Evolutionary conservation across 148 eudicot genomes (phyloP).

Genomic region (Fagopyrum homotropicum): DNA sequence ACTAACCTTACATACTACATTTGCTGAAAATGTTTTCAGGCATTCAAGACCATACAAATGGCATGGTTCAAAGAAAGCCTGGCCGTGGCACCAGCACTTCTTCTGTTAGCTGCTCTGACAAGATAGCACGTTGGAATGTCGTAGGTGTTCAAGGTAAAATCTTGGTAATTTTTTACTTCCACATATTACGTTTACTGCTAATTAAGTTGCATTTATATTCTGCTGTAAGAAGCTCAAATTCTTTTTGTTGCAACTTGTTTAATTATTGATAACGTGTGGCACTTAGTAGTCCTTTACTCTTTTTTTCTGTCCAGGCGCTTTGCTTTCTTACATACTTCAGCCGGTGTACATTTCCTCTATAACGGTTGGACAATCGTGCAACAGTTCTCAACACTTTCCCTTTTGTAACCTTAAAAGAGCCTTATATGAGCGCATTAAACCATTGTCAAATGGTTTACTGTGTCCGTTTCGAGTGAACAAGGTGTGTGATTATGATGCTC

Average conservation of each 20-base stretch:
- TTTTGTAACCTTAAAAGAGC: conserved; percentile 51
- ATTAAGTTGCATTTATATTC: neutral
- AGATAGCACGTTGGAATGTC: conserved; percentile 95
- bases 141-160: conserved; percentile 81
- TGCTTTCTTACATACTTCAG: conserved; percentile 67
- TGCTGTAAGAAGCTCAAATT: neutral
- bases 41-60: conserved; percentile 23
- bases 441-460: conserved; percentile 38
- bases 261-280: neutral
- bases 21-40: conserved; percentile 23
- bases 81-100: conserved; percentile 90
- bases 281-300: neutral
- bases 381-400: conserved; percentile 22
- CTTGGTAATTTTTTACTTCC: neutral
- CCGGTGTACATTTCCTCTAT: conserved; percentile 78
- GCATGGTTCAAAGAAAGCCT: conserved; percentile 88
- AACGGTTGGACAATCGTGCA: conserved; percentile 52
- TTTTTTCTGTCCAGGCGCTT: conserved; percentile 40
- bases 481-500: conserved; percentile 29
- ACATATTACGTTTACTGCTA: neutral
- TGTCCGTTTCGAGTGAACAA: conserved; percentile 67
- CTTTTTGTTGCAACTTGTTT: neutral
- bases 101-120: conserved; percentile 97
- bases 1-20: neutral
- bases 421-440: conserved; percentile 49